Conservation (phyloP, 2,329 filamentous ascomycete genomes). For the Apiospora marii region DNA sequence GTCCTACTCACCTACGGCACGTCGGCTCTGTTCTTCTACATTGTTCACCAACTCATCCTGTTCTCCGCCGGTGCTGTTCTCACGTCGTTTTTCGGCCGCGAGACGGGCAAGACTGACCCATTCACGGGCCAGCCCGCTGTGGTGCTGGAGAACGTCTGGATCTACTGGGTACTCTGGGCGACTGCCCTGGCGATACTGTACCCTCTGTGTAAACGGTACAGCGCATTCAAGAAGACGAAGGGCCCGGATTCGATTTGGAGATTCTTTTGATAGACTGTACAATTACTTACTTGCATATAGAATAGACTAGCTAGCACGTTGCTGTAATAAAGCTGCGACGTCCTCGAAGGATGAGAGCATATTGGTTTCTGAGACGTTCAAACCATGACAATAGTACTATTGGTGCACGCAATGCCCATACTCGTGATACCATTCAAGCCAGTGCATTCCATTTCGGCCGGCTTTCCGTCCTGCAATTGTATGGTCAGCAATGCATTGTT, state of each 20-base stretch:
- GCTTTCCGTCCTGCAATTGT: slow-evolving; percentile 27
- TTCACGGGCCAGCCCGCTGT: slow-evolving; percentile 33
- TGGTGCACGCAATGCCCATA: slow-evolving; percentile 36
- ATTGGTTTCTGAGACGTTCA: background rate
- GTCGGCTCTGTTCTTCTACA: slow-evolving; percentile 56
- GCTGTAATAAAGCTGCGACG: background rate
- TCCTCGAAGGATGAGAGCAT: background rate
- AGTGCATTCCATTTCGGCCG: slow-evolving; percentile 35
- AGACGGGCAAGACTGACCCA: slow-evolving; percentile 39
- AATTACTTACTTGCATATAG: background rate
- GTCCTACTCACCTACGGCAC: slow-evolving; percentile 53
- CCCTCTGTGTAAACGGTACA: slow-evolving; percentile 51
- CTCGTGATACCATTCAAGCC: slow-evolving; percentile 32
- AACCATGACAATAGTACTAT: slow-evolving; percentile 27
- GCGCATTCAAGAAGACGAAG: slow-evolving; percentile 51
- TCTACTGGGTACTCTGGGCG: slow-evolving; percentile 48
- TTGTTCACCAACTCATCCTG: slow-evolving; percentile 48
- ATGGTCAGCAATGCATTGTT: background rate
- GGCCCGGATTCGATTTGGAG: slow-evolving; percentile 54
- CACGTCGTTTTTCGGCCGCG: slow-evolving; percentile 45
- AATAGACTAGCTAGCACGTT: background rate
- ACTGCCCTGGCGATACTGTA: slow-evolving; percentile 48
- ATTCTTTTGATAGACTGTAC: slow-evolving; percentile 47
- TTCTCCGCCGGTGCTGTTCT: slow-evolving; percentile 38
- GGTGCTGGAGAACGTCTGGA: slow-evolving; percentile 47